Evolutionary conservation across 108 stramenopile genomes (phyloP), one percentile per base, ranked within the genome.

Genomic region (Chaetoceros tenuissimus): DNA sequence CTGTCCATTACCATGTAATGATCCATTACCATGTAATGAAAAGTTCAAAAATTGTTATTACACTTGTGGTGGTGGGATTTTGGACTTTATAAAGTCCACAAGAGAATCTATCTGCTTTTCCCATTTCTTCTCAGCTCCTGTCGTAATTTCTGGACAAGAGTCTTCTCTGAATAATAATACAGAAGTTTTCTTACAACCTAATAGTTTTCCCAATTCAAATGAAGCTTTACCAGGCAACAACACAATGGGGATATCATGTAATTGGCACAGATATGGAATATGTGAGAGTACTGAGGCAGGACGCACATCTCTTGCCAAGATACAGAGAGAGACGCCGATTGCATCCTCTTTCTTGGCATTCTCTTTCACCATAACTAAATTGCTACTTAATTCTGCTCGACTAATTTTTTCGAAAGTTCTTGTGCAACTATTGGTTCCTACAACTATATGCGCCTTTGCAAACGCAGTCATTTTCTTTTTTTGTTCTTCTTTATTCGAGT

Each of bases 351-450:
- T 0, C 18, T 24, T 24, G 40, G 28, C 5, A 30, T 59, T 26
- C 28, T 24, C 1, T 19, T 10, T 31, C 28, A 8, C 31, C 22
- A 31, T 55, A 26, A 3, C 19, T 43, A 21, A 18, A 31, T 19
- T 1, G 2, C 25, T 26, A 13, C 53, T 25, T 3, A 26, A 8
- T 59, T 50, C 64, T 59, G 24, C 8, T 18, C 13, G 25, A n/a
- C 26, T 18, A 0, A 60, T 62, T 30, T 31, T 27, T 50, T 84
- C 81, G 16, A 88, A 55, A 0, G 65, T 31, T 34, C 79, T 50
- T 1, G 73, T 70, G 51, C 87, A 88, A 51, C 81, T 76, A 69
- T 88, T 88, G 26, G 75, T 79, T 28, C 85, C 84, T 44, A 71
- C 57, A 0, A 62, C n/a, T 20, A 87, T 48, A 47, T 31, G 45